Evolutionary conservation across 495 filamentous ascomycete genomes (phyloP), one percentile per base, ranked within the genome.

Genomic region (Penicillium crystallinum): DNA sequence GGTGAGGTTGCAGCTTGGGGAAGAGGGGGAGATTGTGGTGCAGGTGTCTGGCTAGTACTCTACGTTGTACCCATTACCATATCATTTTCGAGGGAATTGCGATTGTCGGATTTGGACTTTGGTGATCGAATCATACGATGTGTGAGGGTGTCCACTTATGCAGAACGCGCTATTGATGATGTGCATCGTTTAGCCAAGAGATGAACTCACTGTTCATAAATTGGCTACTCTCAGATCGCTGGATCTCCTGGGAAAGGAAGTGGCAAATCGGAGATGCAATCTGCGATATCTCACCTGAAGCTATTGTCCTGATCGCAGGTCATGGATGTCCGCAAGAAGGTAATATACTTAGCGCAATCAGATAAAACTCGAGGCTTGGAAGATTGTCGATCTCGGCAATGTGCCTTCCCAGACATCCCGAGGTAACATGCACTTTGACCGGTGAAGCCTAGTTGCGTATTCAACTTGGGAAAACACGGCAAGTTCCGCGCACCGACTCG

Each of bases 21-120:
- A 49, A 6, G 31, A 64, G 17, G 67, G 65, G 1, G 65, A 70
- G 53, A 25, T 68, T 41, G 43, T 70, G 42, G 22, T 70, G 56
- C 58, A 68, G 40, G 8, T 43, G n/a, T 11, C 40, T 43, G 39
- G 22, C 3, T 21, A 15, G 14, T 23, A 25, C n/a, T n/a, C n/a
- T n/a, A n/a, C n/a, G n/a, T n/a, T n/a, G n/a, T 34, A 33, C 9
- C 14, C 10, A 34, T 34, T 31, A 34, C 14, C 10, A 14, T 11
- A 34, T n/a, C n/a, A n/a, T n/a, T n/a, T n/a, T n/a, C n/a, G n/a
- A n/a, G n/a, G n/a, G n/a, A n/a, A n/a, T 34, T 34, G 31, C 2
- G 39, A 42, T 17, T 17, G 14, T n/a, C 6, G n/a, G n/a, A n/a
- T n/a, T n/a, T 7, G 6, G 21, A 7, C 9, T 40, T 6, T 15